Base-by-base conservation (phyloP, 768 basidiomycete species). In the Mycena epipterygia region DNA sequence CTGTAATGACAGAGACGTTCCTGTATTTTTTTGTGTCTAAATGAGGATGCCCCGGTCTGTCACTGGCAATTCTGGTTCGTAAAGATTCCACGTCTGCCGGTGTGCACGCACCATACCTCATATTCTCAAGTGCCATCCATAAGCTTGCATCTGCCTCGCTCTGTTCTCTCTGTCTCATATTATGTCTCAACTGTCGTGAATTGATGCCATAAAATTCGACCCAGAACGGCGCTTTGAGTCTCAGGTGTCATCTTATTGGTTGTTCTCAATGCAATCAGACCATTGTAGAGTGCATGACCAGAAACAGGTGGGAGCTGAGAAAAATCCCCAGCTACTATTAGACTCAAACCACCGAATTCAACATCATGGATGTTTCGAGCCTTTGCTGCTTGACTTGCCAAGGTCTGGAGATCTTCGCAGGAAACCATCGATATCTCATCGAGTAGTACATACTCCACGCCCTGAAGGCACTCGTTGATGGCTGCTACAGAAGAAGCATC, bases 21-120 rank as follows among this genome's bases (percentile, higher is more conserved):
- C 39, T 8, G 39, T 41, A 41, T 17, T 41, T 41, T 4, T 11
- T 17, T 14, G 39, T 9, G 14, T 41, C 39, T 7, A 41, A 17
- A 41, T 41, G 39, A 4, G 39, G 39, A 41, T 14, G 19, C 8
- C 39, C 39, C 39, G 48, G 48, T 13, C 27, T 27, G 13, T 49
- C 27, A 12, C 48, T 29, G 7, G 27, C 48, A 5, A 29, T 19
- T 12, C 48, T 49, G 5, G 48, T 11, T 2, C 48, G 48, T 7
- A 49, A 16, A 25, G 27, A 49, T 27, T 17, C 44, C 14, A 86
- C 72, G 67, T 87, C 84, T 29, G 76, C 79, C 0, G 27, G 9
- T 2, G 81, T 85, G 70, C 84, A 87, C 0, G 79, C 67, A 17
- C 78, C 77, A 66, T 84, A 85, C 30, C 80, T 41, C 84, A 84